Evolutionary conservation across 116 monocot genomes (phyloP), one percentile per base, ranked within the genome.

Genomic region (Thalassia testudinum): DNA sequence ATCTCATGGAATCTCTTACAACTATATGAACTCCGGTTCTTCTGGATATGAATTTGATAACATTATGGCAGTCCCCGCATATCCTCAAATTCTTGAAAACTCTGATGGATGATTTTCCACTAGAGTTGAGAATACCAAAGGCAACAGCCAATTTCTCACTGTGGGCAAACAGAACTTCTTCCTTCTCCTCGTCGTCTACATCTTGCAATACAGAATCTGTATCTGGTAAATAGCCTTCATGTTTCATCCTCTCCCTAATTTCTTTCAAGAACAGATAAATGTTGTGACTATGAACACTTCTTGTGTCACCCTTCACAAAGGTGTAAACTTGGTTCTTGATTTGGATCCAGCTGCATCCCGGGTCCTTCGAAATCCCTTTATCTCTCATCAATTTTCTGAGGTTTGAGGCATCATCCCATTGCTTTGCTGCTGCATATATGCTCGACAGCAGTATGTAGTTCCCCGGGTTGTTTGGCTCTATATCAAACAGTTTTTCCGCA

Each of bases 61-160:
- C 56, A 63, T 23, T 57, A 66, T 84, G 83, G 30, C 83, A 84
- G 43, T 84, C 83, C 24, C 72, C 78, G 50, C 78, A 84, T 42
- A 75, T 84, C 49, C 83, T 78, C 63, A 84, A 57, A 47, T 84
- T 84, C 65, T 84, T 84, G 27, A 79, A 75, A 11, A 79, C 78
- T 22, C 75, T 55, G 49, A 85, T 52, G 12, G 49, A 70, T 1
- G 64, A 56, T 20, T 47, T 64, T 13, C 66, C 73, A 26, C 65
- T 70, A 64, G 69, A 51, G 55, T 75, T 75, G 45, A 79, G 26
- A 14, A 76, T 50, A 2, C 79, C 76, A 53, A 85, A 79, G 7
- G 76, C 85, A 21, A 73, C 73, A 2, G 76, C 85, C 43, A 85
- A 79, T 65, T 68, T 76, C 68, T 85, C 79, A 43, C 85, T 85